Conservation (phyloP, 306 rosid species). For the Luffa aegyptiaca region DNA sequence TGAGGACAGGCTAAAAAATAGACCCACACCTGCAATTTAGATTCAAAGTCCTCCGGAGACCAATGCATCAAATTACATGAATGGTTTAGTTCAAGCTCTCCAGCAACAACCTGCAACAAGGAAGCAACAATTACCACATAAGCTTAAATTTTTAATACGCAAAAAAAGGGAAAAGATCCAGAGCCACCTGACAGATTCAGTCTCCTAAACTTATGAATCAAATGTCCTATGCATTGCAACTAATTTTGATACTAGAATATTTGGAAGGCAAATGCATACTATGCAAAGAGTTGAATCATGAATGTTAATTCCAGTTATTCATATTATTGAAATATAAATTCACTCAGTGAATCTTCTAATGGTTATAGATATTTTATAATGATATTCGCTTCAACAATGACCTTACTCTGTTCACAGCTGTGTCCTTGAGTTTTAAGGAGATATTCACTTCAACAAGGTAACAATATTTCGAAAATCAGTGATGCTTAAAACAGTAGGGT, state of each 20-base stretch:
- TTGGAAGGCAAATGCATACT: not conserved
- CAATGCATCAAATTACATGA: constrained; percentile 84
- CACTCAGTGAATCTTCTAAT: not conserved
- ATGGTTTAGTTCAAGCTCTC: constrained; percentile 87
- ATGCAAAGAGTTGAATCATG: not conserved
- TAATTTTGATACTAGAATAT: not conserved
- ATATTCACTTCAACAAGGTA: not conserved
- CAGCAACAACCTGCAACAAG: constrained; percentile 70
- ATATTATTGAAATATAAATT: not conserved
- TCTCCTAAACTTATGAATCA: not conserved
- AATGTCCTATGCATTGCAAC: not conserved
- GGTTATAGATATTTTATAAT: not conserved
- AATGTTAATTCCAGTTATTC: not conserved
- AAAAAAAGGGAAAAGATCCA: not conserved
- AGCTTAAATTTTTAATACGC: not conserved
- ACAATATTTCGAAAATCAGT: not conserved
- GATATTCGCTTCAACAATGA: not conserved
- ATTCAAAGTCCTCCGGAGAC: constrained; percentile 91
- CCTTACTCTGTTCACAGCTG: not conserved
- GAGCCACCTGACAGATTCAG: not conserved
- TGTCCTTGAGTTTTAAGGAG: not conserved
- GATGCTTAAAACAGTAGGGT: not conserved
- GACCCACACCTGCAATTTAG: constrained; percentile 69
- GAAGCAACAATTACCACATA: constrained; percentile 1
- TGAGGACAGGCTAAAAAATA: not conserved